Conservation (phyloP, 345 rosid genomes). For the Combretum micranthum region DNA sequence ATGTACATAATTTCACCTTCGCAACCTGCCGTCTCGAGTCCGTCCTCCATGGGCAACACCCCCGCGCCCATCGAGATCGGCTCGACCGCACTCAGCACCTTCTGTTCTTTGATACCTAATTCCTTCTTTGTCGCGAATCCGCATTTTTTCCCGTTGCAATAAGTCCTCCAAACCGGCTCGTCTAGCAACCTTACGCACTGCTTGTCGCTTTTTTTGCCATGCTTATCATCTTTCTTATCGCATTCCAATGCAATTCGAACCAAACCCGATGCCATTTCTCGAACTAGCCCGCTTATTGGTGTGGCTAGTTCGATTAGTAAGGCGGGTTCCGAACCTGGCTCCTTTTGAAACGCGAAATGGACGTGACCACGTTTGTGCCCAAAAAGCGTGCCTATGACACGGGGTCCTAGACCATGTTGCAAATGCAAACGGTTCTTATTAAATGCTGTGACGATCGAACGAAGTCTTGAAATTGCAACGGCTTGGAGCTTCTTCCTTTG, state of each 20-base stretch:
- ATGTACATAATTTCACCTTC: conserved; percentile 63
- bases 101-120: conserved; percentile 64
- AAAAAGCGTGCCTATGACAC: conserved; percentile 88
- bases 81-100: conserved; percentile 78
- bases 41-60: conserved; percentile 54
- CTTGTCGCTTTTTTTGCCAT: neutral
- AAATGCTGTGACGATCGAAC: conserved; percentile 57
- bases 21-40: conserved; percentile 1
- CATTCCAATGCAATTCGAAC: conserved; percentile 93
- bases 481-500: conserved; percentile 65
- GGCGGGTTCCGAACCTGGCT: conserved; percentile 72
- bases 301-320: conserved; percentile 84
- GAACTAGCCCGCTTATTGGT: conserved; percentile 75
- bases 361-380: conserved; percentile 89
- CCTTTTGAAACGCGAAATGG: conserved; percentile 84
- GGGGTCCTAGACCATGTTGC: conserved; percentile 31
- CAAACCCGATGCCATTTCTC: conserved; percentile 96
- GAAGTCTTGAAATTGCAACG: conserved; percentile 69
- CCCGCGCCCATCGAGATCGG: conserved; percentile 98
- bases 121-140: conserved; percentile 83
- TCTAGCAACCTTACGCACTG: conserved; percentile 51
- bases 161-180: conserved; percentile 88
- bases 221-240: conserved; percentile 30
- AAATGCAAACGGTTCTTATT: conserved; percentile 38
- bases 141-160: conserved; percentile 84